These are phyloP conservation scores for Geotrichum cucujoidarum DNA, from an alignment of 1,139 yeast species.

Conservation along the genomic window DNA sequence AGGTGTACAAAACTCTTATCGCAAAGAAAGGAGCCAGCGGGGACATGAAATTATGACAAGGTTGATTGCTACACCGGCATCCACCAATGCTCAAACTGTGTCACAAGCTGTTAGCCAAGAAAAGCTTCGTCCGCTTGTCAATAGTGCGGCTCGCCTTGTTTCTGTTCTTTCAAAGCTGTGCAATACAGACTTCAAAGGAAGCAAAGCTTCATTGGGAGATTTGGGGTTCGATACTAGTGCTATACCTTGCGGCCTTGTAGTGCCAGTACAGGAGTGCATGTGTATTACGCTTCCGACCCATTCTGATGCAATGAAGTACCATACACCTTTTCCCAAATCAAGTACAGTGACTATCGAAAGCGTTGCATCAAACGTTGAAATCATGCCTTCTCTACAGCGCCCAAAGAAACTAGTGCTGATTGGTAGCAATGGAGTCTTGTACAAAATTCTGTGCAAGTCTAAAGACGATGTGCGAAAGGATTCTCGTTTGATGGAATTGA, in stretches of 20 bases:
- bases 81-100: conserved; percentile 5
- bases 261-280: conserved; percentile 75
- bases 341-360: conserved; percentile 48
- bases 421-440: conserved; percentile 72
- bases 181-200: conserved; percentile 28
- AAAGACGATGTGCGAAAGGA: conserved; percentile 93
- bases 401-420: conserved; percentile 73
- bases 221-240: conserved; percentile 46
- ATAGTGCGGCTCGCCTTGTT: conserved; percentile 33
- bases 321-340: conserved; percentile 51
- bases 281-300: conserved; percentile 59
- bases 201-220: conserved; percentile 18
- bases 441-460: conserved; percentile 74
- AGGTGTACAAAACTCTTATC: conserved; percentile 68
- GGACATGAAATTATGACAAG: conserved; percentile 44
- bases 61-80: conserved; percentile 12
- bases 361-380: conserved; percentile 58
- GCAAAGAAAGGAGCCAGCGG: conserved; percentile 49
- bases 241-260: conserved; percentile 64
- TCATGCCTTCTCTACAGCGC: conserved; percentile 77
- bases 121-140: conserved; percentile 19
- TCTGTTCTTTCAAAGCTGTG: conserved; percentile 36
- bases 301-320: conserved; percentile 42
- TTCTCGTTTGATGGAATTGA: conserved; percentile 89
- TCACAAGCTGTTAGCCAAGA: conserved; percentile 13